phyloP scores from a whole-genome alignment of 2,329 filamentous ascomycete species.

The Alternaria sp. region DNA sequence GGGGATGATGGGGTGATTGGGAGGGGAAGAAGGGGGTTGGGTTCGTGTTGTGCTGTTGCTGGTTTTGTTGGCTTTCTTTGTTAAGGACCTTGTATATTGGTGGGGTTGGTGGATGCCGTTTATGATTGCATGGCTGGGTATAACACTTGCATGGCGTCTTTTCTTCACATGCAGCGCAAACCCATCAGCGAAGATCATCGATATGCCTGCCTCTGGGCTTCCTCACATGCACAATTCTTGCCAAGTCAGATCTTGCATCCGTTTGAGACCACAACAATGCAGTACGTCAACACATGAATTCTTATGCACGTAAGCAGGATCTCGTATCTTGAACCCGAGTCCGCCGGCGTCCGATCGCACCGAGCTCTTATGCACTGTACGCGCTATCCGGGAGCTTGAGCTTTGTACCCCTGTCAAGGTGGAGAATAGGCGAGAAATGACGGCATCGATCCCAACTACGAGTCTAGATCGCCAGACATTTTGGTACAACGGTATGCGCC shows the following conservation, averaged over 20 bases:
- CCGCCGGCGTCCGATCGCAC: conserved; percentile 11
- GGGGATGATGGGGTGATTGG: conserved; percentile 3
- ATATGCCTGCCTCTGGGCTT: conserved; percentile 2
- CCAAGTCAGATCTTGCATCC: background rate
- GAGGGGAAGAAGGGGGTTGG: background rate
- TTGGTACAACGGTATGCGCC: conserved; percentile 14
- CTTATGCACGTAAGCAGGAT: conserved; percentile 6
- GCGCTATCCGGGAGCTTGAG: background rate
- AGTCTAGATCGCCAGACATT: conserved; percentile 32
- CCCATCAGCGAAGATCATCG: background rate
- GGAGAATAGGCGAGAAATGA: conserved; percentile 28
- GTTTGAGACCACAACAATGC: background rate
- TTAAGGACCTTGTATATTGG: conserved; percentile 13
- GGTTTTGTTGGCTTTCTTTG: background rate
- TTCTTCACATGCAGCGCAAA: background rate
- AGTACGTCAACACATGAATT: background rate
- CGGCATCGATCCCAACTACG: conserved; percentile 37
- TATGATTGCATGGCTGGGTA: background rate
- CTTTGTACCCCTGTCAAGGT: conserved; percentile 2
- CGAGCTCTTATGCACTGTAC: background rate
- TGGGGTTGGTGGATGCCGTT: background rate
- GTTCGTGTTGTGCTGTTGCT: background rate
- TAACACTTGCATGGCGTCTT: conserved; percentile 11
- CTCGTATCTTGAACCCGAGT: background rate
- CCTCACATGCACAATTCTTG: background rate